A percentile compares a stretch with the other conserved stretches of the same genome.
Conservation (phyloP, 2,329 filamentous ascomycete genomes). For the Fusarium nurragi region DNA sequence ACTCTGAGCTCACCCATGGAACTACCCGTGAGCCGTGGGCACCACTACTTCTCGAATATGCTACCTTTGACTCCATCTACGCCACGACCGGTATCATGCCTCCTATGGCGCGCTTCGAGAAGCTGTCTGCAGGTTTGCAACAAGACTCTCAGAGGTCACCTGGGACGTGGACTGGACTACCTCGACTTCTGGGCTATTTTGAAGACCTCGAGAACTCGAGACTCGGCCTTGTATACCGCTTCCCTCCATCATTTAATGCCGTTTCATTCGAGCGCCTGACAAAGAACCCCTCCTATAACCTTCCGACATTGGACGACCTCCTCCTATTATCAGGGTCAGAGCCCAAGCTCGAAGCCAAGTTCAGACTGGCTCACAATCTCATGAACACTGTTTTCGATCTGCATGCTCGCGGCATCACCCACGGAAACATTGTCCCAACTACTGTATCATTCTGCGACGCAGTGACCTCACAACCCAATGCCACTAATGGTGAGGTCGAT, state of each 20-base stretch:
- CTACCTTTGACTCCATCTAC: slow-evolving; percentile 69
- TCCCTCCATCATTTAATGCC: slow-evolving; percentile 72
- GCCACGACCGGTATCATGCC: slow-evolving; percentile 70
- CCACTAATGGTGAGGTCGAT: slow-evolving; percentile 62
- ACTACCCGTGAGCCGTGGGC: slow-evolving; percentile 57
- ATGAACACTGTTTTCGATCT: slow-evolving; percentile 78
- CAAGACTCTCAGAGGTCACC: slow-evolving; percentile 61
- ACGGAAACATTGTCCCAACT: slow-evolving; percentile 74
- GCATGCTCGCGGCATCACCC: slow-evolving; percentile 73
- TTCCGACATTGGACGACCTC: slow-evolving; percentile 65
- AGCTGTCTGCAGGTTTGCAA: slow-evolving; percentile 67
- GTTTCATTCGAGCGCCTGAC: slow-evolving; percentile 63
- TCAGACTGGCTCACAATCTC: slow-evolving; percentile 77
- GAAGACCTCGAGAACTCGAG: slow-evolving; percentile 76
- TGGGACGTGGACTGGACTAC: slow-evolving; percentile 69
- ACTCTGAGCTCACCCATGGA: slow-evolving; percentile 57
- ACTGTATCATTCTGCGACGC: slow-evolving; percentile 73
- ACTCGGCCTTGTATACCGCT: slow-evolving; percentile 78
- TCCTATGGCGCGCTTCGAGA: slow-evolving; percentile 71
- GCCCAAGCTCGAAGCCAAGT: slow-evolving; percentile 78
- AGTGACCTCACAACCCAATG: slow-evolving; percentile 53
- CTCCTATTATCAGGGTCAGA: slow-evolving; percentile 63
- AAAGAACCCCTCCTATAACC: slow-evolving; percentile 59
- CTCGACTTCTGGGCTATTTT: slow-evolving; percentile 74
- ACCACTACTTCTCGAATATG: slow-evolving; percentile 77